A percentile compares a stretch with the other conserved stretches of the same genome.
Evolutionary conservation across 768 basidiomycete genomes (phyloP).

Genomic region (Suillus bovinus): DNA sequence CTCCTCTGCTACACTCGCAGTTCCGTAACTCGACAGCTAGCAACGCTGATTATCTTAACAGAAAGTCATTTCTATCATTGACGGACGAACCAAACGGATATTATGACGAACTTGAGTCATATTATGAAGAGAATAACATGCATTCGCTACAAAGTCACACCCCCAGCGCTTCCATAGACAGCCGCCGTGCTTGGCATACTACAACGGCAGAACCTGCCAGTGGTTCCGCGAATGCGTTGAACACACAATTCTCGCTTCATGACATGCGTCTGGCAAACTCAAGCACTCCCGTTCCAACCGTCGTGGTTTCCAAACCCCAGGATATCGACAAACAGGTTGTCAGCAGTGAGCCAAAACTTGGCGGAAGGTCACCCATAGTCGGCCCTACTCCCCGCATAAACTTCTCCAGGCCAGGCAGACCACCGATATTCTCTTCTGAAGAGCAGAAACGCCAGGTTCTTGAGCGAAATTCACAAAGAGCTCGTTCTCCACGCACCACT

Average conservation of each 20-base stretch:
- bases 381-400: slow-evolving; percentile 47
- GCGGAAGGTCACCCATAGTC: slow-evolving; percentile 42
- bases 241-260: not conserved
- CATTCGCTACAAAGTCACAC: not conserved
- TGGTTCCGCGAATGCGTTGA: not conserved
- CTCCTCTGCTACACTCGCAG: slow-evolving; percentile 49
- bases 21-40: slow-evolving; percentile 46
- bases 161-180: not conserved
- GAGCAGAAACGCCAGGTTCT: slow-evolving; percentile 47
- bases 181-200: slow-evolving; percentile 1
- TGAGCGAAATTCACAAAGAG: slow-evolving; percentile 55
- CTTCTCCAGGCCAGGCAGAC: slow-evolving; percentile 64
- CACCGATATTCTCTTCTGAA: slow-evolving; percentile 39
- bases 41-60: slow-evolving; percentile 14
- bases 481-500: slow-evolving; percentile 31
- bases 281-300: slow-evolving; percentile 41
- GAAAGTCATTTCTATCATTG: slow-evolving; percentile 29
- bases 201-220: not conserved
- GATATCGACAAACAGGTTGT: slow-evolving; percentile 16
- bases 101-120: slow-evolving; percentile 43
- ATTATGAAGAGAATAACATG: slow-evolving; percentile 28
- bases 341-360: slow-evolving; percentile 19
- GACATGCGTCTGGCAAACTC: not conserved
- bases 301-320: slow-evolving; percentile 53
- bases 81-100: slow-evolving; percentile 34